Base-by-base conservation (phyloP, 805 yeast species). In the Geotrichum ghanense region DNA sequence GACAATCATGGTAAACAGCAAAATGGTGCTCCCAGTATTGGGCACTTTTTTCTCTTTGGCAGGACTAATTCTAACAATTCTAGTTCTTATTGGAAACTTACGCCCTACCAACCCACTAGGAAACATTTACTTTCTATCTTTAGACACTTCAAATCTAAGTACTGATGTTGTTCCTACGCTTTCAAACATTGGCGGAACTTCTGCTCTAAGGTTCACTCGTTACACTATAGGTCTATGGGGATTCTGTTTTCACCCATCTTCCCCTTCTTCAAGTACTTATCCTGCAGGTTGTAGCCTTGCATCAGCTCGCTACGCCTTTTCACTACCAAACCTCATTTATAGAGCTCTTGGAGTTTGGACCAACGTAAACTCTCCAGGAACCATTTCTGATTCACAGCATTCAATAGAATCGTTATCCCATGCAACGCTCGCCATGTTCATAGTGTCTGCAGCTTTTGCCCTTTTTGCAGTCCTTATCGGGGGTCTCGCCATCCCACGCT, bases 161-260 rank as follows among this genome's bases (percentile, higher is more conserved):
- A 4, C 37, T n/a, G 37, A 31, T n/a, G 16, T 31, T 12, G 37
- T 31, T 9, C 37, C 37, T 31, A 5, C 37, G 17, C 16, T 31
- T 6, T n/a, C 10, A n/a, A 31, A 31, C 37, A 19, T n/a, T 10
- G 37, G 5, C 12, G 17, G 12, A 10, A n/a, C 37, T 6, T n/a
- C 12, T 12, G 6, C 16, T n/a, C 10, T 16, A n/a, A 16, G 16
- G 16, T 6, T n/a, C 37, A 31, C 7, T 12, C 19, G 5, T 19
- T 31, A 31, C 37, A 31, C 37, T 5, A 31, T 31, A 9, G 37
- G 37, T 31, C 37, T 31, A 5, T 31, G 37, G 37, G 37, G 37
- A 10, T 31, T 6, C 17, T 31, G 37, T 19, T 31, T 16, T 16
- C 37, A 5, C 5, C 5, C 19, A 31, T 6, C 12, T 12, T 16